Conservation (phyloP, 2,329 filamentous ascomycete genomes). For the Phyllosticta citriasiana region DNA sequence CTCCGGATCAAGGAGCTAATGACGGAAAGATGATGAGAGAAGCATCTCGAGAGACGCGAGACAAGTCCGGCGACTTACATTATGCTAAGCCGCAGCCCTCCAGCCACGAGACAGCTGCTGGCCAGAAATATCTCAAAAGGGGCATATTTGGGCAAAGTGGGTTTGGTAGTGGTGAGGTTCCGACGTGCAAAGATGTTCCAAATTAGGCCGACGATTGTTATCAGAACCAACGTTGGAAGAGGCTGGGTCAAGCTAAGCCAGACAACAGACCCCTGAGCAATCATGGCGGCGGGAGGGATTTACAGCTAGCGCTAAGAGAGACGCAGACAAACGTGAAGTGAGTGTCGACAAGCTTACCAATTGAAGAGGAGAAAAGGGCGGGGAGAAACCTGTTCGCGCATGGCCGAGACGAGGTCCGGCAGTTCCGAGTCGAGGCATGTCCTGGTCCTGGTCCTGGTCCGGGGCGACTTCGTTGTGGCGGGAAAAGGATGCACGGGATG, state of each 20-base stretch:
- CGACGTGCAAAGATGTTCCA: not conserved
- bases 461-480: no score
- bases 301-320: not conserved
- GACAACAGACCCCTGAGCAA: not conserved
- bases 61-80: constrained; percentile 1
- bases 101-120: constrained; percentile 1
- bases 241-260: not conserved
- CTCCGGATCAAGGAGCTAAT: not conserved
- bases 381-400: not conserved
- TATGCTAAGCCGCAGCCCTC: not conserved
- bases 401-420: not conserved
- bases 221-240: not conserved
- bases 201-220: not conserved
- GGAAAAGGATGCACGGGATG: not conserved
- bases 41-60: not conserved
- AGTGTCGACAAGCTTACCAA: not conserved
- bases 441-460: not conserved
- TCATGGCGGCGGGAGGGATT: not conserved
- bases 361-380: not conserved
- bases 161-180: not conserved
- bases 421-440: not conserved
- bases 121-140: constrained; percentile 7
- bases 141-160: not conserved
- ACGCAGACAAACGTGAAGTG: not conserved
- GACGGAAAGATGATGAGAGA: not conserved